phyloP scores from a whole-genome alignment of 257 asterid species.

The Solanum etuberosum region DNA sequence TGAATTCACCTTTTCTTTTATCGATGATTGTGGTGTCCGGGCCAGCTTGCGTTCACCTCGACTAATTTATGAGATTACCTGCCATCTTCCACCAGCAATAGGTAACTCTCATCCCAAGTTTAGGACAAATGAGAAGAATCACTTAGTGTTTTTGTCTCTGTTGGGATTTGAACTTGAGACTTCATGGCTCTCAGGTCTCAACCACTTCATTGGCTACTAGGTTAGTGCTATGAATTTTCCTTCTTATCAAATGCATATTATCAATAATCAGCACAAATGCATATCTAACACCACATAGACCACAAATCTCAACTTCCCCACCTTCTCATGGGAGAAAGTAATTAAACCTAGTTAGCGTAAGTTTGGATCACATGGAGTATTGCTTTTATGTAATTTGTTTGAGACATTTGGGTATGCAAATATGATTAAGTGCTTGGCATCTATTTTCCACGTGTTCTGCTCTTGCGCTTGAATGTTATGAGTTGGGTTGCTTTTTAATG shows the following conservation, averaged over 20 bases:
- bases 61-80: neutral
- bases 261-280: neutral
- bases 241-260: neutral
- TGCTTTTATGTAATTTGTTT: neutral
- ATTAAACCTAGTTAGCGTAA: neutral
- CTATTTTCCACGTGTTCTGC: neutral
- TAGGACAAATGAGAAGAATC: neutral
- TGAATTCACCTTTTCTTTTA: neutral
- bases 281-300: neutral
- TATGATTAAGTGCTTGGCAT: neutral
- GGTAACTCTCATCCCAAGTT: neutral
- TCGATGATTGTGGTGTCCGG: neutral
- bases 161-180: neutral
- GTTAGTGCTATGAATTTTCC: neutral
- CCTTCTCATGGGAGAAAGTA: neutral
- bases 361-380: neutral
- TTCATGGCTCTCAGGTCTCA: neutral
- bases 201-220: neutral
- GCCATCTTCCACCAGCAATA: neutral
- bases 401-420: neutral
- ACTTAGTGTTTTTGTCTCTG: neutral
- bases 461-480: neutral
- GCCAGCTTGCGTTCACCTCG: neutral
- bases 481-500: neutral
- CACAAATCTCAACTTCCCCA: neutral